Base-by-base conservation (phyloP, 805 yeast species). In the Ogataea trehalophila region DNA sequence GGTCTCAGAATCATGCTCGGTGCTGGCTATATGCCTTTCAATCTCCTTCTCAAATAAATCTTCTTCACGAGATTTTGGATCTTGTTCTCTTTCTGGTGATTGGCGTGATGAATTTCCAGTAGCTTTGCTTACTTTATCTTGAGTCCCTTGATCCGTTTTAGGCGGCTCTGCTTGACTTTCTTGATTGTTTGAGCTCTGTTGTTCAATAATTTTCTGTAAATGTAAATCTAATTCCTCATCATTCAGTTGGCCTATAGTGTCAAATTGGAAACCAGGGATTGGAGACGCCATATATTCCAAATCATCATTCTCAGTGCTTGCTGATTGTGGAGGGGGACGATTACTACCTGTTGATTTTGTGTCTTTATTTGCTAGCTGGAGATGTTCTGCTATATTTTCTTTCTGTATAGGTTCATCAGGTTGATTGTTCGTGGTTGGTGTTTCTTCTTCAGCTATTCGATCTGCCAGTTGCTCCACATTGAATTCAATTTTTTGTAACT, bases 151-250 rank as follows among this genome's bases (percentile, higher is more conserved):
- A 23, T 18, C 13, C 2, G 16, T 13, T 39, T 40, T 23, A 17
- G 42, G 9, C 31, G 13, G 18, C 15, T 33, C 16, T 14, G 33
- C 34, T 7, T 34, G 29, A n/a, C 5, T 38, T 14, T 6, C 38
- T 18, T 29, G 16, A 6, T 8, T 40, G 17, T 37, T 36, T 29
- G 11, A 22, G 13, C 8, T 35, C 35, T 26, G 20, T 36, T 53
- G 58, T 2, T 46, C 55, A 14, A 63, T 60, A 14, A 62, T 55
- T 33, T 62, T 60, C 23, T 60, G 64, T 16, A 62, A 39, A 46
- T 62, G 66, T 7, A 53, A 42, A 46, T 55, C 60, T 41, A 62
- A 55, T 41, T 63, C 68, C 18, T 63, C 65, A 42, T 60, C 65
- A 22, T 60, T 54, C 43, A 54, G 42, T 37, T 54, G 50, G 15